Percentiles rank a stretch among this genome's conserved stretches.
These are phyloP conservation scores for Ricinus communis DNA, from an alignment of 345 rosid species.

Conservation along the genomic window DNA sequence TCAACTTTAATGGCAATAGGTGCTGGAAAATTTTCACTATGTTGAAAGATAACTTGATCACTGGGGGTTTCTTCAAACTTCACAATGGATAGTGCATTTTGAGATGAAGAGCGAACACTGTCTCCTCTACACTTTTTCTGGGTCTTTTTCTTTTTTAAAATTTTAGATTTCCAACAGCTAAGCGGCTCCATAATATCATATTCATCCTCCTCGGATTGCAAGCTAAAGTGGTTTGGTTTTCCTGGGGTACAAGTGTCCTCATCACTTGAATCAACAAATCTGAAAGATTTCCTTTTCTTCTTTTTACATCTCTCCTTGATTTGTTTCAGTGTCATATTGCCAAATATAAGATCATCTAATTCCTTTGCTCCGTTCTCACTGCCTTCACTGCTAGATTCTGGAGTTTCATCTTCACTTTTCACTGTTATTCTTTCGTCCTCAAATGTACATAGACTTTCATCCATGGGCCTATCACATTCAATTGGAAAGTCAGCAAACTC, in stretches of 20 bases:
- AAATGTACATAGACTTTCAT: slow-evolving; percentile 19
- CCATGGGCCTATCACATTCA: slow-evolving; percentile 22
- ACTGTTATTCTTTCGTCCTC: slow-evolving; percentile 14
- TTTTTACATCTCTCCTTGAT: slow-evolving; percentile 48
- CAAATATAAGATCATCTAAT: slow-evolving; percentile 31
- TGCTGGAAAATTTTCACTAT: slow-evolving; percentile 17
- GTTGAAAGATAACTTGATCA: slow-evolving; percentile 20
- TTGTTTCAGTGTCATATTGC: slow-evolving; percentile 50
- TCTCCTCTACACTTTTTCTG: slow-evolving; percentile 35
- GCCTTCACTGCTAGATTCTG: neutral
- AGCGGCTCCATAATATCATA: slow-evolving; percentile 55
- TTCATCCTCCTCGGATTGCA: slow-evolving; percentile 34
- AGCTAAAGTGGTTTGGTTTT: slow-evolving; percentile 24
- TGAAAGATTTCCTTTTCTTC: slow-evolving; percentile 53
- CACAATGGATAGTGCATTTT: slow-evolving; percentile 14
- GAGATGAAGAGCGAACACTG: slow-evolving; percentile 20
- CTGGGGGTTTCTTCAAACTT: slow-evolving; percentile 16
- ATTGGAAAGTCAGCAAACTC: slow-evolving; percentile 25
- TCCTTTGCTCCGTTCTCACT: slow-evolving; percentile 21
- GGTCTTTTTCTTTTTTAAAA: slow-evolving; percentile 39
- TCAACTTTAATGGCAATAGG: slow-evolving; percentile 40
- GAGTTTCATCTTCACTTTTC: slow-evolving; percentile 24
- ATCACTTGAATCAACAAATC: slow-evolving; percentile 9
- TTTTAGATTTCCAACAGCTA: slow-evolving; percentile 42
- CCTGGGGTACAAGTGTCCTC: slow-evolving; percentile 22